Evolutionary conservation across 2,329 filamentous ascomycete species (phyloP).

Genomic region (Cyclaneusma minus): DNA sequence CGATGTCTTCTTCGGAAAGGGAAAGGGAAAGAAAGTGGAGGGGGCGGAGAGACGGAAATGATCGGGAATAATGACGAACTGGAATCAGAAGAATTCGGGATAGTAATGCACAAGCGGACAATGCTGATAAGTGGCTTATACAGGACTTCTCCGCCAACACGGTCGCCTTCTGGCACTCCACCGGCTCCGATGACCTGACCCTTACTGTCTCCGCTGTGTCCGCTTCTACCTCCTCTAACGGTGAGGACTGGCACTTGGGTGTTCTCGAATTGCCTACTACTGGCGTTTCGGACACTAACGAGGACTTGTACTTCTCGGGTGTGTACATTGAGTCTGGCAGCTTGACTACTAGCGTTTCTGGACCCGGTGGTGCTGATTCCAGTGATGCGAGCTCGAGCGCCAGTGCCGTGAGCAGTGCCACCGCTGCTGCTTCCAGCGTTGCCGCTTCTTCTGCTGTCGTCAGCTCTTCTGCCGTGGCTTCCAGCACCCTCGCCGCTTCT

Average conservation of each 20-base stretch:
- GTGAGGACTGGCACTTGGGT: slow-evolving; percentile 58
- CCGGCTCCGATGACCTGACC: slow-evolving; percentile 38
- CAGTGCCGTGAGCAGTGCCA: not conserved
- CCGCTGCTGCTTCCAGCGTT: not conserved
- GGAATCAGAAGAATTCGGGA: too few relatives aligned
- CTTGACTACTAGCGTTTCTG: slow-evolving; percentile 23
- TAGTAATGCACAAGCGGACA: too few relatives aligned
- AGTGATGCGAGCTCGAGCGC: not conserved
- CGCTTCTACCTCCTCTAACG: slow-evolving; percentile 47
- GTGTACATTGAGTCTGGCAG: slow-evolving; percentile 51
- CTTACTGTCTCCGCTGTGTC: slow-evolving; percentile 44
- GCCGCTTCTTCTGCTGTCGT: slow-evolving; percentile 1
- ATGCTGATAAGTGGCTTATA: too few relatives aligned
- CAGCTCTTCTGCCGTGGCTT: not conserved
- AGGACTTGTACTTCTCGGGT: slow-evolving; percentile 59
- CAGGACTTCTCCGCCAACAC: slow-evolving; percentile 42
- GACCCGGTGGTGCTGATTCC: slow-evolving; percentile 16
- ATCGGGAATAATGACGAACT: too few relatives aligned
- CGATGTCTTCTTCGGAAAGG: too few relatives aligned
- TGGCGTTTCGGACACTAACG: slow-evolving; percentile 34
- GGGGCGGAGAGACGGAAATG: not conserved
- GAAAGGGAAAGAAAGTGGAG: too few relatives aligned
- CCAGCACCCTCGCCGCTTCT: slow-evolving; percentile 3
- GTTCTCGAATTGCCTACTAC: slow-evolving; percentile 46
- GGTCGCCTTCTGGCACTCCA: slow-evolving; percentile 57